These are phyloP conservation scores for Cardamine occulta DNA, from an alignment of 345 rosid genomes.

Conservation along the genomic window DNA sequence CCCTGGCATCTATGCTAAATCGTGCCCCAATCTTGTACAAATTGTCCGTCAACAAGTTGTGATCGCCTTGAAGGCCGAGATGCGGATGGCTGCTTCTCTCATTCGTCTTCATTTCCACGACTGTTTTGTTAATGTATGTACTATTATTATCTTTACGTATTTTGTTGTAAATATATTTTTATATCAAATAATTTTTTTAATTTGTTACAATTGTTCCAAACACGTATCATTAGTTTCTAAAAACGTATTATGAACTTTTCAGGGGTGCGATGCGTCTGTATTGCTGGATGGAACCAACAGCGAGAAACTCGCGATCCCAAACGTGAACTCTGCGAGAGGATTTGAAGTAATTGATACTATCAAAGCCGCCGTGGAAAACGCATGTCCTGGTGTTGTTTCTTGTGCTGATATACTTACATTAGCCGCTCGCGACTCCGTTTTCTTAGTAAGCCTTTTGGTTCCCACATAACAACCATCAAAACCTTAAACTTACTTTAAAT, in stretches of 20 bases:
- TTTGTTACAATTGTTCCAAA: not conserved
- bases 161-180: no score
- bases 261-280: slow-evolving; percentile 73
- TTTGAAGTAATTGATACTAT: slow-evolving; percentile 62
- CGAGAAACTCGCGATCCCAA: slow-evolving; percentile 60
- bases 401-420: slow-evolving; percentile 75
- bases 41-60: slow-evolving; percentile 53
- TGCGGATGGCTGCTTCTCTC: slow-evolving; percentile 74
- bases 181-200: no score
- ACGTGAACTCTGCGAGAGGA: slow-evolving; percentile 62
- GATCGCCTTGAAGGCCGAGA: slow-evolving; percentile 59
- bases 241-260: slow-evolving; percentile 1
- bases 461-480: not conserved
- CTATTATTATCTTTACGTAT: not conserved
- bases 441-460: slow-evolving; percentile 53
- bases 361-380: slow-evolving; percentile 65
- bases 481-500: not conserved
- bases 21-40: slow-evolving; percentile 56
- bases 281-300: slow-evolving; percentile 58
- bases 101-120: slow-evolving; percentile 58
- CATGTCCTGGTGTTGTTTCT: slow-evolving; percentile 71
- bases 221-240: not conserved
- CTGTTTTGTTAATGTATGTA: slow-evolving; percentile 72
- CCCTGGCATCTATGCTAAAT: slow-evolving; percentile 49
- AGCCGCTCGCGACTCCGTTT: slow-evolving; percentile 75